Percentiles rank a stretch among this genome's conserved stretches.
phyloP scores from a whole-genome alignment of 305 asterid species.

The Vinca major region DNA sequence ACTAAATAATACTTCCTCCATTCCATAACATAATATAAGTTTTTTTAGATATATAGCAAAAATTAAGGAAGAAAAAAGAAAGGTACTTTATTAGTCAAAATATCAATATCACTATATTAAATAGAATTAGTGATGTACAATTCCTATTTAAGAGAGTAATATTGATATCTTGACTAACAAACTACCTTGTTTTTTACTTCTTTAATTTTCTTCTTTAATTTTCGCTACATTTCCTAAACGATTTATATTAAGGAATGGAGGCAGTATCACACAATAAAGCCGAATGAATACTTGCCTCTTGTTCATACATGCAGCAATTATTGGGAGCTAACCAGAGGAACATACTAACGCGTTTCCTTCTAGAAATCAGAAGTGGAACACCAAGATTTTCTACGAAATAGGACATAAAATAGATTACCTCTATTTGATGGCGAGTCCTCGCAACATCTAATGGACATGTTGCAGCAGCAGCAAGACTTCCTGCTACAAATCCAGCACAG shows the following conservation, averaged over 20 bases:
- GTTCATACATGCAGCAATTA: background rate
- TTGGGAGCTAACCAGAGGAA: background rate
- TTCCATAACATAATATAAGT: no score
- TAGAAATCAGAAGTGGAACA: background rate
- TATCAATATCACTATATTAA: no score
- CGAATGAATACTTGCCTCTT: background rate
- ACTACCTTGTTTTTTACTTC: no score
- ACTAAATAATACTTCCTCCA: background rate
- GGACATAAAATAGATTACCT: conserved; percentile 36
- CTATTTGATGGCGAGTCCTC: conserved; percentile 80
- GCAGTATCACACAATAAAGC: background rate
- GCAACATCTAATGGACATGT: conserved; percentile 92
- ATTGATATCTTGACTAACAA: no score
- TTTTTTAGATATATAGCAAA: no score
- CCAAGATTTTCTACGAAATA: background rate
- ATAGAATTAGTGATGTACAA: no score
- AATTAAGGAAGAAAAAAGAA: no score
- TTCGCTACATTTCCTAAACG: no score
- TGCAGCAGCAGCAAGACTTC: conserved; percentile 75
- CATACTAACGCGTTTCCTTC: background rate
- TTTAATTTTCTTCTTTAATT: no score
- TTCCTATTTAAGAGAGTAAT: no score
- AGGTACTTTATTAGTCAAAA: no score
- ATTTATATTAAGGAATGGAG: no score
- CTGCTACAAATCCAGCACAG: conserved; percentile 71